Evolutionary conservation across 805 yeast genomes (phyloP).

Genomic region (Wilhelminamyces savonicus): DNA sequence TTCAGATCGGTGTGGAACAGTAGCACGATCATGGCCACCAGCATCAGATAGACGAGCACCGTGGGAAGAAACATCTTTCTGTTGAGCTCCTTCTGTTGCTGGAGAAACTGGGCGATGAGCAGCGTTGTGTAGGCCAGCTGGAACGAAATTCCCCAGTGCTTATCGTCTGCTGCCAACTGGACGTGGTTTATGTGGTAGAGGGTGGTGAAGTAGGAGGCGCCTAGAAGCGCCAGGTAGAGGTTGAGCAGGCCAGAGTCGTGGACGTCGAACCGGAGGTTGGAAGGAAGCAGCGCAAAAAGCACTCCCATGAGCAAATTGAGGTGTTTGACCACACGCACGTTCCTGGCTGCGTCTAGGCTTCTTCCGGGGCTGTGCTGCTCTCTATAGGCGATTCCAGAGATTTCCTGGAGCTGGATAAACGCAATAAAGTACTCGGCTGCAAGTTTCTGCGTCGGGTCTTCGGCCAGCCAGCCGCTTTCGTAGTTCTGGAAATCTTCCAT

Average conservation of each 20-base stretch:
- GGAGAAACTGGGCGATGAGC: slow-evolving; percentile 1
- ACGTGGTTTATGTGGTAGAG: slow-evolving; percentile 6
- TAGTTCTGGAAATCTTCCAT: slow-evolving; percentile 4
- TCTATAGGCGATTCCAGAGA: slow-evolving; percentile 1
- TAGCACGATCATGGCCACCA: slow-evolving; percentile 5
- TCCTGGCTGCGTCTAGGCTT: background rate
- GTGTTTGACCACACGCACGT: slow-evolving; percentile 2
- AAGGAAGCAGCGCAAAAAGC: slow-evolving; percentile 2
- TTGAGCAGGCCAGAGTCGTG: slow-evolving; percentile 1
- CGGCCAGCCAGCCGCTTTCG: slow-evolving; percentile 3
- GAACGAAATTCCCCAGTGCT: slow-evolving; percentile 7
- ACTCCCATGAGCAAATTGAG: slow-evolving; percentile 4
- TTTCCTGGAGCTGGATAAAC: slow-evolving; percentile 2
- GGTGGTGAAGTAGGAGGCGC: slow-evolving; percentile 1
- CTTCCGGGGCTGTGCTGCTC: background rate
- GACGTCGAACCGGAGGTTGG: slow-evolving; percentile 1
- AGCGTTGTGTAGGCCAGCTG: slow-evolving; percentile 1
- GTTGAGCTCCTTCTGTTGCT: background rate
- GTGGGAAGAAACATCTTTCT: slow-evolving; percentile 1
- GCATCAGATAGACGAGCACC: slow-evolving; percentile 2
- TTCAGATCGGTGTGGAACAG: too few relatives aligned
- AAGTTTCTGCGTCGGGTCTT: slow-evolving; percentile 1
- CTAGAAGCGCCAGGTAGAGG: slow-evolving; percentile 2
- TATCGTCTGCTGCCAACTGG: slow-evolving; percentile 1
- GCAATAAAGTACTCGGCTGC: slow-evolving; percentile 2